Percentiles rank a stretch among this genome's conserved stretches.
Evolutionary conservation across 2,329 filamentous ascomycete species (phyloP).

Genomic region (Botrytis porri): DNA sequence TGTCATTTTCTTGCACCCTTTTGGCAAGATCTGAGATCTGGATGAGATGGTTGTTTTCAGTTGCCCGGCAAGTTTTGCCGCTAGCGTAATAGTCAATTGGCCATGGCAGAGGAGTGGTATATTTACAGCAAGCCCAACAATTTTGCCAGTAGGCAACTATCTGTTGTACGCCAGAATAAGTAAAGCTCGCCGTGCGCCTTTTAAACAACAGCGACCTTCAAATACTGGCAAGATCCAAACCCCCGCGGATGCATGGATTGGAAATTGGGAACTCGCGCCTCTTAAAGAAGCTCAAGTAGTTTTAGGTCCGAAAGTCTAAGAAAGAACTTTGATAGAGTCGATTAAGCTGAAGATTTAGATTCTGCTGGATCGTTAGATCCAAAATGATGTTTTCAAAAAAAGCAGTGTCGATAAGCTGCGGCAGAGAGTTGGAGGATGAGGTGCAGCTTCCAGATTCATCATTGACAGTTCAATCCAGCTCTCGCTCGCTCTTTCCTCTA

Average conservation of each 20-base stretch:
- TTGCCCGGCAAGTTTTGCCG: neutral
- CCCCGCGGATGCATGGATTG: neutral
- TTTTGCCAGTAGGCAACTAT: neutral
- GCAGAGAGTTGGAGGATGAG: neutral
- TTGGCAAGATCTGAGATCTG: neutral
- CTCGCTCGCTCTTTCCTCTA: neutral
- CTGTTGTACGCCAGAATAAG: neutral
- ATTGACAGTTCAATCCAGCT: neutral
- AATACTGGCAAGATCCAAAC: neutral
- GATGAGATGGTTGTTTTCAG: neutral
- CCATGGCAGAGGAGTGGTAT: neutral
- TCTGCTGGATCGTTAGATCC: neutral
- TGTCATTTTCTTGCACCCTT: neutral
- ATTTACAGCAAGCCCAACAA: neutral
- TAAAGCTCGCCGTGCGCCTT: neutral
- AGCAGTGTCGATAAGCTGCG: neutral
- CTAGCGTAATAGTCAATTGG: neutral
- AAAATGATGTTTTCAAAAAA: neutral
- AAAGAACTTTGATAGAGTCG: neutral
- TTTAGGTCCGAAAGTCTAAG: neutral
- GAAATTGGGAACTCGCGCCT: neutral
- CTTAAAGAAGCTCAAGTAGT: neutral
- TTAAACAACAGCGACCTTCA: neutral
- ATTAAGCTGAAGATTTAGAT: neutral
- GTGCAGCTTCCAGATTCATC: neutral